phyloP scores from a whole-genome alignment of 2,329 filamentous ascomycete genomes.

The Aspergillus persii region DNA sequence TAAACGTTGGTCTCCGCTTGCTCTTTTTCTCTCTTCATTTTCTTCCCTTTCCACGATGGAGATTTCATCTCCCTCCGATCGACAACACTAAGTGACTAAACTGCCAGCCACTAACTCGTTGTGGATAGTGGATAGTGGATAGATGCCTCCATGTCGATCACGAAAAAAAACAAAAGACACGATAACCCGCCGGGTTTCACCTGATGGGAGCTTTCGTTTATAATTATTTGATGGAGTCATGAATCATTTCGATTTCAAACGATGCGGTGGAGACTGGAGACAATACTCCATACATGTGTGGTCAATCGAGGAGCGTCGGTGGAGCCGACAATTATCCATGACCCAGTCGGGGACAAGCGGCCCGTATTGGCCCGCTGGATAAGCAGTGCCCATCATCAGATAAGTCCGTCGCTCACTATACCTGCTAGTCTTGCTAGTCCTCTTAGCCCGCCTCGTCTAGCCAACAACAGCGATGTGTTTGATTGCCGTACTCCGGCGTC shows the following conservation, averaged over 20 bases:
- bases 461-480: neutral
- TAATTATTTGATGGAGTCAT: neutral
- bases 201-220: neutral
- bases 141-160: neutral
- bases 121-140: neutral
- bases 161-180: neutral
- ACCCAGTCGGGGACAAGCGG: neutral
- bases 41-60: neutral
- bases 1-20: neutral
- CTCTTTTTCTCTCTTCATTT: neutral
- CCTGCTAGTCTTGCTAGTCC: neutral
- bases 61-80: neutral
- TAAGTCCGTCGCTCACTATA: neutral
- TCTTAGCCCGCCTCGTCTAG: neutral
- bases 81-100: neutral
- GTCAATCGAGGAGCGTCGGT: neutral
- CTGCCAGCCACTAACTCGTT: neutral
- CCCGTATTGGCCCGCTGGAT: neutral
- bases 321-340: neutral
- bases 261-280: neutral
- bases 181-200: neutral
- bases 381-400: neutral
- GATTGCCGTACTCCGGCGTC: neutral
- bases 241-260: neutral
- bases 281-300: neutral